phyloP scores from a whole-genome alignment of 2,329 filamentous ascomycete genomes.

The Clarireedia paspali region DNA sequence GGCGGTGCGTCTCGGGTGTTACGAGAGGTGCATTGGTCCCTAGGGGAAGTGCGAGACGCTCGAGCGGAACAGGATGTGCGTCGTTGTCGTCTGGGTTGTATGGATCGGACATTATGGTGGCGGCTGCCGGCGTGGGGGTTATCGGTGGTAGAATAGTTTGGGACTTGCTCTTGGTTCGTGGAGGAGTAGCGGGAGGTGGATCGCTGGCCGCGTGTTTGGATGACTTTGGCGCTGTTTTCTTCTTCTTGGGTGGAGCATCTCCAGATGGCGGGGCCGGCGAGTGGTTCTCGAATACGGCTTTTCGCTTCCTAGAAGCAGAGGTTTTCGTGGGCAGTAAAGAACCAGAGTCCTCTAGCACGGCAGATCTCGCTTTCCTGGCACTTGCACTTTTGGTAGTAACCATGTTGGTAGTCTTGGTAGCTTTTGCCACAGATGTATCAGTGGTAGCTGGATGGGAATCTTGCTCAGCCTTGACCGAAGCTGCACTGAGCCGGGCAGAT shows the following conservation, averaged over 20 bases:
- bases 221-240: neutral
- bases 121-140: conserved; percentile 42
- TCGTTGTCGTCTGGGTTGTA: conserved; percentile 34
- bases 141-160: conserved; percentile 27
- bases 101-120: conserved; percentile 38
- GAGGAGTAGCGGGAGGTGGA: neutral
- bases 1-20: conserved; percentile 61
- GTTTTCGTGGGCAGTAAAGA: neutral
- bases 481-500: conserved; percentile 23
- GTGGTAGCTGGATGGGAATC: neutral
- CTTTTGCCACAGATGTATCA: neutral
- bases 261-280: neutral
- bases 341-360: neutral
- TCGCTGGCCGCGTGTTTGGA: too few species aligned
- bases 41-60: conserved; percentile 54
- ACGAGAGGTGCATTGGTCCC: conserved; percentile 62
- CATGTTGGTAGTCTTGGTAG: neutral
- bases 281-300: conserved; percentile 11
- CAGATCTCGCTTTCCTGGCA: neutral
- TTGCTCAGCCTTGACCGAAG: conserved; percentile 12
- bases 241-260: neutral
- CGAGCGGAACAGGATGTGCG: conserved; percentile 21
- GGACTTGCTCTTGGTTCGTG: conserved; percentile 17
- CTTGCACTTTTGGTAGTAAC: conserved; percentile 2
- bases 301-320: conserved; percentile 17